These are phyloP conservation scores for Fusarium nanum DNA, from an alignment of 2,329 filamentous ascomycete species.

Conservation along the genomic window DNA sequence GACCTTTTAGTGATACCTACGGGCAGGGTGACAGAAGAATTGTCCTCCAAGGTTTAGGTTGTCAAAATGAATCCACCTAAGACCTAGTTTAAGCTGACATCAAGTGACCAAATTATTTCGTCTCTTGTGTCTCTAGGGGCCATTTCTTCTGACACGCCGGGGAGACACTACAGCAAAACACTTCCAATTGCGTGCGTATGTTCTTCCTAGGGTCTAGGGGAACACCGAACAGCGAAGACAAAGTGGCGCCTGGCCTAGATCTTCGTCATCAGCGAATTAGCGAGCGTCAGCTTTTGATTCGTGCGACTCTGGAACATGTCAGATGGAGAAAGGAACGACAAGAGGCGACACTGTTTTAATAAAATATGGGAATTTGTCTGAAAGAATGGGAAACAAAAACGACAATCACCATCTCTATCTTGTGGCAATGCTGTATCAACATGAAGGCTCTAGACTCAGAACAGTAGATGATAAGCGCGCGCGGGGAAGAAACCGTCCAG, in stretches of 20 bases:
- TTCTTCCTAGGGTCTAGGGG: constrained; percentile 10
- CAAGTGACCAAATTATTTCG: too few species aligned
- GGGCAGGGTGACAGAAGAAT: background rate
- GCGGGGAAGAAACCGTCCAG: constrained; percentile 29
- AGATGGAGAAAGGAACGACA: constrained; percentile 22
- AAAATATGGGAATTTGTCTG: constrained; percentile 32
- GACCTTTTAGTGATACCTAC: constrained; percentile 8
- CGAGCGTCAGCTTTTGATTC: constrained; percentile 25
- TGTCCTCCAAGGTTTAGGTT: too few species aligned
- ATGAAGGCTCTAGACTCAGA: constrained; percentile 23
- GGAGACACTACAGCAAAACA: background rate
- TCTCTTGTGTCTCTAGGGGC: too few species aligned
- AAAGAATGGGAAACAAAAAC: constrained; percentile 32
- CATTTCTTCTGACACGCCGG: too few species aligned
- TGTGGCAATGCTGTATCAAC: constrained; percentile 23
- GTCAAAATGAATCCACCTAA: too few species aligned
- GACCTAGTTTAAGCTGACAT: too few species aligned
- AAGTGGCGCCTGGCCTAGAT: constrained; percentile 32
- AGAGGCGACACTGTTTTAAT: constrained; percentile 20
- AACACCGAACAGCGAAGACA: constrained; percentile 18
- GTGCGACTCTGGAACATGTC: constrained; percentile 9
- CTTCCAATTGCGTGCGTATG: constrained; percentile 21
- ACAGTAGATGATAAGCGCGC: constrained; percentile 36
- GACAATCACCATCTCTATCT: constrained; percentile 26
- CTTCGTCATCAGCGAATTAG: constrained; percentile 38